Base-by-base conservation (phyloP, 495 filamentous ascomycete genomes). In the Pyrenula aspistea region DNA sequence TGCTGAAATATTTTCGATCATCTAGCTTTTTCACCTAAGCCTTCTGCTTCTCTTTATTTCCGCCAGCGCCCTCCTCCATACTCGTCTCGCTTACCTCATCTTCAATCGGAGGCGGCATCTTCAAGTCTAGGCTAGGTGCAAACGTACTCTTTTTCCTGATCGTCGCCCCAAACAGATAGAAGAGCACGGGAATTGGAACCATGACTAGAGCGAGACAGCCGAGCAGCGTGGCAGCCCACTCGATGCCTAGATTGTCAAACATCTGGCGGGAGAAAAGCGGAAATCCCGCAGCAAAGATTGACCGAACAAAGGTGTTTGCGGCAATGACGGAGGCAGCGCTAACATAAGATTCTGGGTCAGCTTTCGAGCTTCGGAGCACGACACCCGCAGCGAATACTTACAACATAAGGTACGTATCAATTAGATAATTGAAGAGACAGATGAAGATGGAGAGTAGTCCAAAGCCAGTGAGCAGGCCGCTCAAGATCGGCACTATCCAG, bases 391-490 rank as follows among this genome's bases (percentile, higher is more conserved):
- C n/a, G 10, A 20, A 55, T 10, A 77, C 80, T 70, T 72, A 85
- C 78, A 90, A 91, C 85, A 91, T 90, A 61, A 94, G 83, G 66
- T 94, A 93, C 10, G 89, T 82, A 63, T 94, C 89, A 55, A 94
- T 85, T 25, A 95, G 76, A 67, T 95, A 95, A 67, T 93, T 94
- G 55, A 94, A 76, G 2, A 84, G 71, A 66, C 91, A 88, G 11
- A 95, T 75, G 77, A 94, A 94, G 67, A 95, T 92, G 50, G 82
- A 77, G 63, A 91, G 74, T 1, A 95, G 73, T 2, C 81, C 81
- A 55, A 83, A 83, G 1, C 80, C 80, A 8, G 77, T 81, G 56
- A 79, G 66, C 2, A 83, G 57, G 47, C 90, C 89, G 11, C 84
- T 87, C 2, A 91, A 73, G 0, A 88, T 87, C 1, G 90, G 90